Evolutionary conservation across 2,329 filamentous ascomycete species (phyloP), one percentile per base, ranked within the genome.

Genomic region (Penicillium sp.): DNA sequence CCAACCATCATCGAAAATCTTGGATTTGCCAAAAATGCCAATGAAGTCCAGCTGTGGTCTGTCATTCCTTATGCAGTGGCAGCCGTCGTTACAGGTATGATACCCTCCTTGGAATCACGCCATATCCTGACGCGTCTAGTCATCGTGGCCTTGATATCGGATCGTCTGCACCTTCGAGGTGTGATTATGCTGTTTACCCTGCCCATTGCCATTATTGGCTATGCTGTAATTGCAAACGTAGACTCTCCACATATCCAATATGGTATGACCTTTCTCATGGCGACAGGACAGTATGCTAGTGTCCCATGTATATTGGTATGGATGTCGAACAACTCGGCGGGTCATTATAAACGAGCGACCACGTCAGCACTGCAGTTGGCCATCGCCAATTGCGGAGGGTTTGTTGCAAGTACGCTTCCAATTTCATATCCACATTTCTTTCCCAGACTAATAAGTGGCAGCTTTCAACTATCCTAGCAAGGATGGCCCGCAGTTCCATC

Each of bases 271-370:
- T 87, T 87, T 65, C 75, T 89, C 53, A 88, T 88, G 85, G 84
- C 86, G 0, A 83, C 82, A 0, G 87, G 87, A 10, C 78, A 88
- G 67, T 89, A 88, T 67, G 79, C 80, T 46, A 84, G 83, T 43
- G 85, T 88, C 0, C 86, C 87, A 0, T 83, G 82, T 19, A 82
- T 88, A 3, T 74, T 89, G 10, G 86, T 83, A 1, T 89, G 87
- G 86, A 83, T 86, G 60, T 83, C 84, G 2, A 89, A 89, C 67
- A 89, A 89, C 68, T 86, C 83, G 0, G 85, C 86, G 0, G 86
- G 84, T 0, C 87, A 90, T 67, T 90, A 89, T 67, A 90, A 90
- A 70, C 77, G 88, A 14, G 87, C 88, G 0, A 89, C 87, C 0
- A 87, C 87, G 0, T 84, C 83, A 1, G 88, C 83, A 0, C 65